Evolutionary conservation across 129 eudicot genomes (phyloP).

Genomic region (Chrysanthemum makinoi): DNA sequence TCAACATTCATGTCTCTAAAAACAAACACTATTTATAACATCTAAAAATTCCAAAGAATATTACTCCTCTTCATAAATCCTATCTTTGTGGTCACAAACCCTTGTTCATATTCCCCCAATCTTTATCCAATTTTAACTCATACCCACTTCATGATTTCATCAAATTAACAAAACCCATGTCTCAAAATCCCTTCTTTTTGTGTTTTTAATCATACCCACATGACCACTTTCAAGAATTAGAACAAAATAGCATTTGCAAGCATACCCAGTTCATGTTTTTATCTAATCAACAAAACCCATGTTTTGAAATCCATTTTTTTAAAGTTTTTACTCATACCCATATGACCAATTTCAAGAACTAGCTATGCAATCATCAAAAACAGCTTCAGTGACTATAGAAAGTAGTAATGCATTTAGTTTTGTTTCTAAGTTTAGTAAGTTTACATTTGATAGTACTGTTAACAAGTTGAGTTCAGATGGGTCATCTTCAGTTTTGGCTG

Average conservation of each 20-base stretch:
- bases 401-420: slow-evolving; percentile 37
- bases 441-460: slow-evolving; percentile 43
- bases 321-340: too few relatives aligned
- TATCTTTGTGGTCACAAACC: slow-evolving; percentile 65
- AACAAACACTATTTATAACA: not conserved
- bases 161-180: not conserved
- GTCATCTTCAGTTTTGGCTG: slow-evolving; percentile 37
- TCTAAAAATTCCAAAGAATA: slow-evolving; percentile 32
- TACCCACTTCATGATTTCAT: slow-evolving; percentile 15
- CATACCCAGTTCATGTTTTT: slow-evolving; percentile 4
- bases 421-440: slow-evolving; percentile 46
- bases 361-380: slow-evolving; percentile 53
- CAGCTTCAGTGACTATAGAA: slow-evolving; percentile 43
- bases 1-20: too few relatives aligned
- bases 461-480: slow-evolving; percentile 35
- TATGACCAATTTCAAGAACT: not conserved
- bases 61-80: slow-evolving; percentile 46
- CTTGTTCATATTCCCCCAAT: slow-evolving; percentile 34
- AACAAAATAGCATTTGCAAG: not conserved
- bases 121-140: slow-evolving; percentile 26
- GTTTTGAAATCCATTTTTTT: not conserved
- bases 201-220: too few relatives aligned
- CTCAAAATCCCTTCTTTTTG: slow-evolving; percentile 15
- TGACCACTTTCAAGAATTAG: too few relatives aligned
- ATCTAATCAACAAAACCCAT: not conserved